Percentiles rank a stretch among this genome's conserved stretches.
Evolutionary conservation across 805 yeast genomes (phyloP).

Genomic region (Candida ovalis): DNA sequence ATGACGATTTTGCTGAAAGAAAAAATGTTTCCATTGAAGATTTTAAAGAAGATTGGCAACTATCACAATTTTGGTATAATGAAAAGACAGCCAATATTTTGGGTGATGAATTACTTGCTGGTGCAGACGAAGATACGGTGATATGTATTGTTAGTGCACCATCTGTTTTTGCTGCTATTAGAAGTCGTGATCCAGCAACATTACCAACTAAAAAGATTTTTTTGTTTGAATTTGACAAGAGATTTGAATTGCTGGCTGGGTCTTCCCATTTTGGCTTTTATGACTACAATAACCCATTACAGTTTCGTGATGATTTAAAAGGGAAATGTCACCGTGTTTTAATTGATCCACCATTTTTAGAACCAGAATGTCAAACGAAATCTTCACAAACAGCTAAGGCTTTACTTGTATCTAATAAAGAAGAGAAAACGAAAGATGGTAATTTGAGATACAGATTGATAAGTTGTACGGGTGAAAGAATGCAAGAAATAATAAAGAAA

Average conservation of each 20-base stretch:
- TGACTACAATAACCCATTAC: conserved; percentile 69
- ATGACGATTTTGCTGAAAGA: conserved; percentile 44
- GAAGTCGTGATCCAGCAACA: conserved; percentile 43
- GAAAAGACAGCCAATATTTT: conserved; percentile 67
- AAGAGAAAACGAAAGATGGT: conserved; percentile 37
- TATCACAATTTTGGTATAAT: conserved; percentile 88
- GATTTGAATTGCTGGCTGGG: conserved; percentile 75
- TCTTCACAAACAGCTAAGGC: conserved; percentile 61
- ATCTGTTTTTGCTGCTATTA: conserved; percentile 82
- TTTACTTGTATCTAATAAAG: conserved; percentile 42
- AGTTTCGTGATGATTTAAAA: conserved; percentile 51
- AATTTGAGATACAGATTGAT: conserved; percentile 46
- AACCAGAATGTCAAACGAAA: conserved; percentile 75
- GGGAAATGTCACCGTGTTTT: conserved; percentile 67
- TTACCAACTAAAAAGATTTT: conserved; percentile 70
- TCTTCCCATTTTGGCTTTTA: conserved; percentile 61
- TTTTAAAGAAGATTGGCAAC: conserved; percentile 90
- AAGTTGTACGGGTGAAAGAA: conserved; percentile 89
- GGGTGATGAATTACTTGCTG: conserved; percentile 70
- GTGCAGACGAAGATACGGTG: conserved; percentile 68
- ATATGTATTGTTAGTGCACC: conserved; percentile 86
- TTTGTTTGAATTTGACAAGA: conserved; percentile 71
- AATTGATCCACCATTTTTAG: conserved; percentile 87
- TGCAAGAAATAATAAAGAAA: conserved; percentile 57
- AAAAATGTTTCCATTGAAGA: conserved; percentile 47